phyloP scores from a whole-genome alignment of 176 grass and related monocot species.

The Triticum dicoccoides region DNA sequence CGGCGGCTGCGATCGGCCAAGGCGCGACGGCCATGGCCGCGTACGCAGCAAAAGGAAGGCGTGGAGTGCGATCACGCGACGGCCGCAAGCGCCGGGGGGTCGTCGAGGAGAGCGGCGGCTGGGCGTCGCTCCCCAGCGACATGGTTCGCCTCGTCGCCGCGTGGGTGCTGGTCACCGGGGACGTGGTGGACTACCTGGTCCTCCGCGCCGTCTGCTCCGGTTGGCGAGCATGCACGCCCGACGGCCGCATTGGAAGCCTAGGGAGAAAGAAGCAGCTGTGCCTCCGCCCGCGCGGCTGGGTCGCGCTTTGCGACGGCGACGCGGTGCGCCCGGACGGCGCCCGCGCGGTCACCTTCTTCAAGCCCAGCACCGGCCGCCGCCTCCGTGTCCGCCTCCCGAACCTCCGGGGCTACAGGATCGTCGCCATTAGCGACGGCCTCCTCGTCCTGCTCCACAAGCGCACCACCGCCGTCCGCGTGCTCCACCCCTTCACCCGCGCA shows the following conservation, averaged over 20 bases:
- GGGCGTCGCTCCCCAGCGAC: constrained; percentile 5
- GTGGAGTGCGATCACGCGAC: background rate
- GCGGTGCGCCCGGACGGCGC: background rate
- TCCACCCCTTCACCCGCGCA: constrained; percentile 23
- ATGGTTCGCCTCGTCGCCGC: constrained; percentile 3
- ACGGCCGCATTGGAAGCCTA: background rate
- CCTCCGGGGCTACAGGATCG: background rate
- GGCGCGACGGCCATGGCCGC: no score
- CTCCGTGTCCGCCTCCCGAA: background rate
- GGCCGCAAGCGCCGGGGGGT: background rate
- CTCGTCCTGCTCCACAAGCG: constrained; percentile 25
- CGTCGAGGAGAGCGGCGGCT: background rate
- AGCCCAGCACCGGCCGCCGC: background rate
- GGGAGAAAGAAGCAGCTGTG: background rate
- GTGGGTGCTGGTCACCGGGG: background rate
- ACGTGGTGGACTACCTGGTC: background rate
- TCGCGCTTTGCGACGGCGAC: constrained; percentile 22
- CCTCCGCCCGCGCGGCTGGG: constrained; percentile 14
- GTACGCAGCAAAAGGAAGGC: no score
- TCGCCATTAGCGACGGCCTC: constrained; percentile 17
- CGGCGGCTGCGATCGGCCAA: background rate
- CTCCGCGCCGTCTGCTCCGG: background rate
- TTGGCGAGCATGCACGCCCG: background rate
- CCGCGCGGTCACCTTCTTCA: background rate
- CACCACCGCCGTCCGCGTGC: constrained; percentile 11